Evolutionary conservation across 1,284 basidiomycete genomes (phyloP), one percentile per base, ranked within the genome.

Genomic region (Mycosarcoma maydis): DNA sequence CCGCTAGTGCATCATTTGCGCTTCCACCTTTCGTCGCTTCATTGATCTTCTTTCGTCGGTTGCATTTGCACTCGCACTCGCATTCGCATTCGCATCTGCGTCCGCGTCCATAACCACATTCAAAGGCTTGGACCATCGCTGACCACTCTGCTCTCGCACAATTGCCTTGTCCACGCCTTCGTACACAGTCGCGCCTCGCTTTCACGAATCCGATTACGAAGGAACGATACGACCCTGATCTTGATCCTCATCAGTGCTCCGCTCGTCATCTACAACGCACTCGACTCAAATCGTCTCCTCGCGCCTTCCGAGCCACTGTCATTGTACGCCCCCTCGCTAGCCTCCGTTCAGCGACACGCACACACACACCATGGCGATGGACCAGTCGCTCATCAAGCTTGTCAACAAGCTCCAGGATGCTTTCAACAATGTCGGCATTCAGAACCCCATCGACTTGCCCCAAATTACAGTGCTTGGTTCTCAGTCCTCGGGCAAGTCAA

Each of bases 341-440:
- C 29, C 16, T 23, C 27, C 29, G 49, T 38, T 40, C 19, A 49
- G 48, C 32, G 29, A 27, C 39, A 9, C 36, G 1, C n/a, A 37
- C 19, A 42, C 27, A 17, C 36, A 16, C 54, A 56, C 20, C 34
- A 70, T 72, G 61, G 56, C 73, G 22, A 81, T 81, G 79, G 79
- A 81, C 60, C 74, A 73, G 26, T 94, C 97, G 83, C 88, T 98
- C 73, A 98, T 98, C 79, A 90, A 90, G 77, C 87, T 97, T 27
- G 95, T 98, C 48, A 98, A 98, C 85, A 91, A 90, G 85, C 90
- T 98, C 42, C 95, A 98, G 84, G 83, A 82, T 57, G 83, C 82
- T 41, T 76, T 82, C 66, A 78, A 79, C 61, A 65, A 72, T n/a
- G 76, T 79, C 48, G 72, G 68, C 57, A 86, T 86, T 11, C 86